A percentile compares a stretch with the other conserved stretches of the same genome.
phyloP scores from a whole-genome alignment of 2,329 filamentous ascomycete genomes.

The Thelonectria blattea region DNA sequence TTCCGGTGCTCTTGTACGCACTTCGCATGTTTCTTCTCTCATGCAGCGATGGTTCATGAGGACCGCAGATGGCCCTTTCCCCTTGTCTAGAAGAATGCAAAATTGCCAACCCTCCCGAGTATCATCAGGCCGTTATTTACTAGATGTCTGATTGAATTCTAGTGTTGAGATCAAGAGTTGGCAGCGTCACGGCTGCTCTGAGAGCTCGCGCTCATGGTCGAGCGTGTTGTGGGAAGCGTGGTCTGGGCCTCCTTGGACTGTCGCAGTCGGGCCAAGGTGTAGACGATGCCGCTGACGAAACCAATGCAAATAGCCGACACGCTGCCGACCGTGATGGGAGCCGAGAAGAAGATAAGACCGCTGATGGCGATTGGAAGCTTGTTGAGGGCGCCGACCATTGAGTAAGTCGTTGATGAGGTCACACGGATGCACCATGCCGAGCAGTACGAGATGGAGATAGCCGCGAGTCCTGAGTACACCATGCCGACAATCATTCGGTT shows the following conservation, averaged over 20 bases:
- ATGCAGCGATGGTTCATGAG: not conserved
- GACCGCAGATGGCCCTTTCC: not conserved
- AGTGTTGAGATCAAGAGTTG: slow-evolving; percentile 52
- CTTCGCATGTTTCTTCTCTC: not conserved
- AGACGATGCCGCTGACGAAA: slow-evolving; percentile 91
- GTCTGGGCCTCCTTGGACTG: slow-evolving; percentile 72
- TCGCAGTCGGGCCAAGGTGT: slow-evolving; percentile 70
- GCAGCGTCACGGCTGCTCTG: slow-evolving; percentile 88
- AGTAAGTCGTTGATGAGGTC: slow-evolving; percentile 97
- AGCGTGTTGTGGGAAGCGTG: slow-evolving; percentile 68
- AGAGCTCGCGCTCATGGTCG: slow-evolving; percentile 85
- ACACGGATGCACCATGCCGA: slow-evolving; percentile 98
- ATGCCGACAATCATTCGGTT: slow-evolving; percentile 85
- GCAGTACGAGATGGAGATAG: slow-evolving; percentile 99
- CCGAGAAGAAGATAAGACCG: slow-evolving; percentile 93
- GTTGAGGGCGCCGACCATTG: slow-evolving; percentile 97
- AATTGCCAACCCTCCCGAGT: not conserved
- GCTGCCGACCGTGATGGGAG: slow-evolving; percentile 89
- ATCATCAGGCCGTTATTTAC: not conserved
- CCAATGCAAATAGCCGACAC: slow-evolving; percentile 90
- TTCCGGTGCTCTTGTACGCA: not conserved
- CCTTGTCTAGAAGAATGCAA: not conserved
- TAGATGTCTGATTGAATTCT: not conserved
- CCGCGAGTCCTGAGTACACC: slow-evolving; percentile 90
- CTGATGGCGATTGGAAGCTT: slow-evolving; percentile 95